Evolutionary conservation across 257 asterid genomes (phyloP), one percentile per base, ranked within the genome.

Genomic region (Haberlea rhodopensis): DNA sequence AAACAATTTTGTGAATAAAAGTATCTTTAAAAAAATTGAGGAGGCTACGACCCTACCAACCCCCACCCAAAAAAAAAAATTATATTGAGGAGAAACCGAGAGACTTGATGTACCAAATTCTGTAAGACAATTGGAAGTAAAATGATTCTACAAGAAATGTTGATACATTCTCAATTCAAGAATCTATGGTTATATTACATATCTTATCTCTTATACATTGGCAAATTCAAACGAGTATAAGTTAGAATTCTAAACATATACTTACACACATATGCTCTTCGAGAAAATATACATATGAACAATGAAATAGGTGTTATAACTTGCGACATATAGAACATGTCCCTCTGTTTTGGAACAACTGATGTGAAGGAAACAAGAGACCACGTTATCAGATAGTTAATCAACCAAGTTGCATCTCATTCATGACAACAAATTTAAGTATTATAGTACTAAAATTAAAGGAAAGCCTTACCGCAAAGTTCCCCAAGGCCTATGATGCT

Each of bases 401-500:
- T 25, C 31, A 11, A n/a, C n/a, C 16, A 62, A 45, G 52, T 55
- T 53, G 43, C 32, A 57, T 57, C 58, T 28, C 16, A 58, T 24
- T 64, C 26, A n/a, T 19, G 48, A 18, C 49, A 16, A 58, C 53
- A 53, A 28, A 26, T 15, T 20, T 11, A 51, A 27, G 20, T 25
- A 22, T 32, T 37, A 37, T 10, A 37, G 46, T 18, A 22, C 25
- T 51, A 28, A 46, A 23, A 19, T n/a, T 15, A 25, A 22, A 11
- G n/a, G 1, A 34, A 60, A 62, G 45, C n/a, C 40, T 68, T 53
- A 68, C 67, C 60, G 25, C 68, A 63, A 63, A 26, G 31, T 21
- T 34, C n/a, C 31, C 21, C 5, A 25, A 48, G 40, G 13, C 40
- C 22, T 21, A 29, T 32, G n/a, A 51, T 55, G 27, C 62, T 70